Base-by-base conservation (phyloP, 176 grass and related monocot genomes). In the Carex littledalei region DNA sequence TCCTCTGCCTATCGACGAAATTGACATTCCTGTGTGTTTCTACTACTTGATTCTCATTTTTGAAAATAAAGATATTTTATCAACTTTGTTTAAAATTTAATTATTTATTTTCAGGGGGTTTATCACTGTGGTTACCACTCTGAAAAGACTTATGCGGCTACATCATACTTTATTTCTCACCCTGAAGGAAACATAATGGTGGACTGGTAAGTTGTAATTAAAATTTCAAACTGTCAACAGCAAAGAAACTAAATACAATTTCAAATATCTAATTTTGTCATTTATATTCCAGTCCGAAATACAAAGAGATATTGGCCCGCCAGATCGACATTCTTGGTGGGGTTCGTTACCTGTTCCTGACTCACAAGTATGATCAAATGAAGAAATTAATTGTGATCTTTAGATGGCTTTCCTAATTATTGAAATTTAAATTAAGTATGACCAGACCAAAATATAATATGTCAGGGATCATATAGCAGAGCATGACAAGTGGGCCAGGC, bases 41-140 rank as follows among this genome's bases (percentile, higher is more conserved):
- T 78, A 5, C 50, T 26, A 8, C n/a, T n/a, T 47, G 5, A 55
- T 60, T 81, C 3, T 20, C 45, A 39, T 75, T 70, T 59, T 58
- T 47, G 31, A 21, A 63, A 69, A 9, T 61, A 8, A 21, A 63
- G 2, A 26, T 22, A 34, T 56, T 16, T 16, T 29, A 8, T 14
- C n/a, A 35, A 9, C 8, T 49, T 45, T 1, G 21, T 24, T 39
- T 81, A 22, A 39, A 63, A 49, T 43, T 37, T 64, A 43, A 47
- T 17, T 55, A 2, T 20, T 13, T 84, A 45, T 37, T 83, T 88
- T 68, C 86, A 94, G 95, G 95, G 91, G 67, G 88, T 98, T 81
- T 93, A 93, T 64, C 92, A 91, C 35, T 98, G 95, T 84, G 95
- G 95, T 47, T 93, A 93, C 55, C 91, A 98, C 87, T 93, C 86